These are phyloP conservation scores for Cenchrus fungigraminus DNA, from an alignment of 176 grass and related monocot species.

Conservation along the genomic window DNA sequence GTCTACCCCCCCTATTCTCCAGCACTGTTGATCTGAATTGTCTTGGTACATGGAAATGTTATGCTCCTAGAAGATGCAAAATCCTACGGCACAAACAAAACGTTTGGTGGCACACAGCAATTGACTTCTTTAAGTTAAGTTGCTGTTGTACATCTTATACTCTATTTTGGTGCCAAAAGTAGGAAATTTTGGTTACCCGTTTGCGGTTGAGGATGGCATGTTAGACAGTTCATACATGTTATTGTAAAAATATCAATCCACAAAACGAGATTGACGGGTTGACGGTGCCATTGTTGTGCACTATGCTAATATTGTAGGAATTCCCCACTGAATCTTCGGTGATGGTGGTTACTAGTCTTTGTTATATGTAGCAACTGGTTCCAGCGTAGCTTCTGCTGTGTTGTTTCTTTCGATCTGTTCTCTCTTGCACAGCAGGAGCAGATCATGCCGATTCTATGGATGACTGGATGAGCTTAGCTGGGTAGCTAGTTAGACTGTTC, in stretches of 20 bases:
- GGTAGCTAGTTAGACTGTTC: neutral
- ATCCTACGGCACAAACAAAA: slow-evolving; percentile 39
- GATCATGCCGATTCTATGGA: neutral
- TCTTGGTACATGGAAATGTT: slow-evolving; percentile 38
- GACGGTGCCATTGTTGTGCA: slow-evolving; percentile 13
- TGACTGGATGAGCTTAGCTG: neutral
- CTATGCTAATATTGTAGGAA: slow-evolving; percentile 8
- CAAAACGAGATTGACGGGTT: neutral
- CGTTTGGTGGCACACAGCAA: slow-evolving; percentile 17
- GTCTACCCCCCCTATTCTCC: slow-evolving; percentile 39
- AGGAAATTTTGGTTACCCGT: slow-evolving; percentile 47
- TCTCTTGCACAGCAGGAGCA: neutral
- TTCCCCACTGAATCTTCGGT: slow-evolving; percentile 7
- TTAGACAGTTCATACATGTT: neutral
- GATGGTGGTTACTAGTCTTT: neutral
- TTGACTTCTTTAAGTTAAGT: slow-evolving; percentile 30
- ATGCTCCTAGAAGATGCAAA: slow-evolving; percentile 8
- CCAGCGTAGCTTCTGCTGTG: neutral
- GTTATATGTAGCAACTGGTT: neutral
- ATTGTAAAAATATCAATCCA: slow-evolving; percentile 6
- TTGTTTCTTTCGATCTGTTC: neutral
- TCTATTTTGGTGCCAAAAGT: slow-evolving; percentile 25
- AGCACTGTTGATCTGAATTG: slow-evolving; percentile 41
- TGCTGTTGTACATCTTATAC: slow-evolving; percentile 45
- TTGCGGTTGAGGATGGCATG: slow-evolving; percentile 28